phyloP scores from a whole-genome alignment of 768 basidiomycete species.

The Lyophyllum shimeji region DNA sequence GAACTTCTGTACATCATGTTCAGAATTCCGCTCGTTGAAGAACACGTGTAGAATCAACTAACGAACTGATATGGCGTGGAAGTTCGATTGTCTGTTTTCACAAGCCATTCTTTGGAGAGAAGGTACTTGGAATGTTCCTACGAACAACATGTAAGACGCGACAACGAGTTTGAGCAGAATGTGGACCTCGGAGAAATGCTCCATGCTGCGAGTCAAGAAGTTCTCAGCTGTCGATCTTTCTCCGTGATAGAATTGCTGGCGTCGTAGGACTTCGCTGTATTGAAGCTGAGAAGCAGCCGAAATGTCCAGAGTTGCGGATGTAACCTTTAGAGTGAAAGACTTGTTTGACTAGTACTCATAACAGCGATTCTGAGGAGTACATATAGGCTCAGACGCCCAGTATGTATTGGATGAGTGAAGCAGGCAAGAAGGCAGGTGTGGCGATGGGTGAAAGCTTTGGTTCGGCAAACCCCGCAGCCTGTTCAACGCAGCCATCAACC shows the following conservation, averaged over 20 bases:
- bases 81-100: slow-evolving; percentile 56
- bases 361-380: neutral
- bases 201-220: slow-evolving; percentile 32
- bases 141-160: slow-evolving; percentile 10
- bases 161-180: slow-evolving; percentile 5
- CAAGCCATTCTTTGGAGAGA: slow-evolving; percentile 72
- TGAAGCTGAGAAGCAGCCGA: neutral
- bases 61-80: slow-evolving; percentile 76
- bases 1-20: slow-evolving; percentile 54
- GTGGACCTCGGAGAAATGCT: slow-evolving; percentile 47
- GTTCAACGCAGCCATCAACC: neutral
- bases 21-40: neutral
- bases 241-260: slow-evolving; percentile 1
- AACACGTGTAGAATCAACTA: slow-evolving; percentile 28
- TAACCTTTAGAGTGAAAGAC: neutral
- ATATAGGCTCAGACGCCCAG: neutral
- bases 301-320: neutral
- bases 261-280: neutral
- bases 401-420: neutral
- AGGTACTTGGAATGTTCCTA: slow-evolving; percentile 60
- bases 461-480: slow-evolving; percentile 5
- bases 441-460: neutral
- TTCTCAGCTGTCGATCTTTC: neutral
- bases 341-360: neutral
- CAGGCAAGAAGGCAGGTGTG: neutral